Evolutionary conservation across 139 green algal species (phyloP), one percentile per base, ranked within the genome.

Genomic region (Asterochloris erici): DNA sequence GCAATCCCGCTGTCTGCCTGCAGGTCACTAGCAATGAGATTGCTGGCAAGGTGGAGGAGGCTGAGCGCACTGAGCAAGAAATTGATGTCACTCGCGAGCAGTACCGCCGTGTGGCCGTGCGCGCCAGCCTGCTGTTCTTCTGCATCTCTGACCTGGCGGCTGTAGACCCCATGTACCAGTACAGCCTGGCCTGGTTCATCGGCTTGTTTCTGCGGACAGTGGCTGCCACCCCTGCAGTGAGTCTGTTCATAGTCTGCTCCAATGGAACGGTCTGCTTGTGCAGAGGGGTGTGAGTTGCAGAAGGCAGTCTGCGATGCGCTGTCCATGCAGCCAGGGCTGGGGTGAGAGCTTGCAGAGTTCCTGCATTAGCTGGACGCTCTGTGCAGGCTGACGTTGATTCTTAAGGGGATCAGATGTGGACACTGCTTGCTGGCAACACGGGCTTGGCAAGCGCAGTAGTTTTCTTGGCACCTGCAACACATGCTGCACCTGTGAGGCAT

Each of bases 81-180:
- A 96, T 98, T 83, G 95, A 96, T 85, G 82, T 86, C 12, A 87
- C 92, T 10, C 86, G 94, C 10, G 94, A 96, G 85, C 78, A 91
- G 73, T 98, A 96, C 85, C 85, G 93, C 21, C 78, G 87, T 6
- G 93, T 92, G 28, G 90, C 93, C 13, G 81, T 84, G 14, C 85
- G 91, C 23, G 93, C 84, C 63, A 90, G 88, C 27, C 87, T 93
- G 62, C 88, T 98, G 19, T 98, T 93, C 88, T 98, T 97, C 81
- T 88, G 94, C 14, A 89, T 96, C n/a, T 88, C 93, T 14, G 92
- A 97, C 79, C 82, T 98, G 63, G 85, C 91, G 9, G 79, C 90
- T 76, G 94, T 98, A 78, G 91, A 84, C 73, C 89, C 91, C 75
- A 98, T 98, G 94, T 97, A 97, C 85, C 87, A 91, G 84, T 95